Evolutionary conservation across 2,329 filamentous ascomycete species (phyloP).

Genomic region (Xylaria hypoxylon): DNA sequence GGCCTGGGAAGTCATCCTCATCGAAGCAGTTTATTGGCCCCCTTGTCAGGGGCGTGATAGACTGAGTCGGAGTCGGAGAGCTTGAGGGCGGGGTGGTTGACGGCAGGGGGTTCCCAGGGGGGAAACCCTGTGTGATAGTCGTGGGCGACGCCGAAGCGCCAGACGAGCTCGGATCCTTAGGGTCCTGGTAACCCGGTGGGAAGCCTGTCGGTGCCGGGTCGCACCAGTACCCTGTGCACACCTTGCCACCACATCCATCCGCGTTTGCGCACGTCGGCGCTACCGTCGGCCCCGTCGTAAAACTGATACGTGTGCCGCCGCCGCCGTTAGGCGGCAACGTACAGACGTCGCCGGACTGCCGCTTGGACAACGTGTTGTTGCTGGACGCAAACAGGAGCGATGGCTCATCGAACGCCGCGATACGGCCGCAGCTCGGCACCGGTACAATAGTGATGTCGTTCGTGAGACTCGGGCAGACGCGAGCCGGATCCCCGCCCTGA

Average conservation of each 20-base stretch:
- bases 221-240: not conserved
- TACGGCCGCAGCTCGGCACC: too few species aligned
- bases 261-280: not conserved
- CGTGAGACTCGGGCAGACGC: too few species aligned
- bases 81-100: not conserved
- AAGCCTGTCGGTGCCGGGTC: not conserved
- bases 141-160: not conserved
- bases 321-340: too few species aligned
- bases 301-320: too few species aligned
- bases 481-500: too few species aligned
- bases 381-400: too few species aligned
- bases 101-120: not conserved
- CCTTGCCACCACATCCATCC: not conserved
- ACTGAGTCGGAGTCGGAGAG: not conserved
- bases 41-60: conserved; percentile 28
- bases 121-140: not conserved
- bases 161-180: not conserved
- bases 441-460: too few species aligned
- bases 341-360: too few species aligned
- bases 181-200: not conserved
- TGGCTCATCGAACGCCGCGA: too few species aligned
- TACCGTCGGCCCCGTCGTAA: not conserved
- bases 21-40: conserved; percentile 34
- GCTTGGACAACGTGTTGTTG: too few species aligned
- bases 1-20: conserved; percentile 39